Percentiles rank a stretch among this genome's conserved stretches.
These are phyloP conservation scores for Cryptosporidium ubiquitum DNA, from an alignment of 169 alveolate species.

Conservation along the genomic window DNA sequence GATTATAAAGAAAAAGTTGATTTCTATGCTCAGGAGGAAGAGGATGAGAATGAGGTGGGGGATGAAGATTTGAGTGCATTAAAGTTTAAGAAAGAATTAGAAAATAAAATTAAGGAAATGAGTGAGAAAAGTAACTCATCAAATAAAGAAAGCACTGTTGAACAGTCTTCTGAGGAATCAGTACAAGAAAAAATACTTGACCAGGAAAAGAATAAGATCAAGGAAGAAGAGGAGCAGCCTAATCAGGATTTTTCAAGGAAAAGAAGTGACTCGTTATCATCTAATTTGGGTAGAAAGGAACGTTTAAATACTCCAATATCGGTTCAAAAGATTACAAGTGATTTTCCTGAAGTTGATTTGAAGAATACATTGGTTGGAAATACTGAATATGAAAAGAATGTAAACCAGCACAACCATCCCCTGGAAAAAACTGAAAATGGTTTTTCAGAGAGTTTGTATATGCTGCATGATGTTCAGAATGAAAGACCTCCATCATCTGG, in stretches of 20 bases:
- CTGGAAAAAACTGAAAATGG: neutral
- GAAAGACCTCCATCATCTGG: conserved; percentile 52
- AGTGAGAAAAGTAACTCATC: neutral
- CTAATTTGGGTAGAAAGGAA: conserved; percentile 28
- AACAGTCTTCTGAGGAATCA: neutral
- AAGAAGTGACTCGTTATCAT: neutral
- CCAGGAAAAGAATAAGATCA: neutral
- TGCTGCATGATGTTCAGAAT: conserved; percentile 53
- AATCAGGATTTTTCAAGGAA: neutral
- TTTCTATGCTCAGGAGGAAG: neutral
- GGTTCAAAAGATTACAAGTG: conserved; percentile 1
- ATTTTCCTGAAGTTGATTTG: neutral
- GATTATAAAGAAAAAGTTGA: neutral
- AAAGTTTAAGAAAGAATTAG: conserved; percentile 14
- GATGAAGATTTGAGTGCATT: neutral
- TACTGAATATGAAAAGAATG: conserved; percentile 35
- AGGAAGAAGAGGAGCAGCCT: neutral
- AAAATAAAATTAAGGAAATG: conserved; percentile 8
- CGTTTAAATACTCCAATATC: conserved; percentile 19
- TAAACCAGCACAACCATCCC: conserved; percentile 40
- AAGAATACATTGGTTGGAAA: conserved; percentile 39
- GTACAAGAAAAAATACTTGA: neutral
- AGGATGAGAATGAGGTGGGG: neutral
- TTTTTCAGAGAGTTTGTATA: conserved; percentile 7
- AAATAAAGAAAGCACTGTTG: neutral